Base-by-base conservation (phyloP, 306 rosid species). In the Pueraria montana region DNA sequence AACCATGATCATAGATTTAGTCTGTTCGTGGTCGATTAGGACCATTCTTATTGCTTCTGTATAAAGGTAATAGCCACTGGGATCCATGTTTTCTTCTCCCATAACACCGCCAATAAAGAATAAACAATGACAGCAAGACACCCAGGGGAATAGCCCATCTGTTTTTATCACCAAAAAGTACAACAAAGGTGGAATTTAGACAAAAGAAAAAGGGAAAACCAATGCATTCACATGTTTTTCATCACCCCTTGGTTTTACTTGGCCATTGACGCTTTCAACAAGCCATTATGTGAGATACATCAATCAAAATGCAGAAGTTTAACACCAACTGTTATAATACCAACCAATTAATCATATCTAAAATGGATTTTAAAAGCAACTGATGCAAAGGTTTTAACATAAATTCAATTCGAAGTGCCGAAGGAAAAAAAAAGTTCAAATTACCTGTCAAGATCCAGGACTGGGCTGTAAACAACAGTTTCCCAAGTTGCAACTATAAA, bases 81-180 rank as follows among this genome's bases (percentile, higher is more conserved):
- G 97, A 82, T 52, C 97, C 95, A 32, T 87, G 80, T 82, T 91
- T 94, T 67, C 88, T 88, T 83, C 81, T 91, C 56, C 97, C 98
- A 38, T 66, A 88, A 96, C 98, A 96, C 86, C 97, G 92, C 97
- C 97, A 94, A 69, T 94, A 96, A 30, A 96, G 85, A 45, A 94
- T 65, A 26, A 94, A 86, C 10, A 89, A 69, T 2, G 87, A 78
- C 64, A 86, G 69, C 18, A 91, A 17, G 27, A 88, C 84, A 70
- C 87, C 89, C 16, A 92, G 80, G 14, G 99, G 99, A 61, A 96
- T 92, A 21, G 99, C 99, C 99, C 98, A 96, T 94, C 98, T 96
- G 98, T 84, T 61, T 66, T 76, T n/a, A 76, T 49, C 43, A 56
- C 65, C 48, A 77, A 65, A 74, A 32, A 11, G 2, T 58, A 14